These are phyloP conservation scores for Arthrinium phaeospermum DNA, from an alignment of 2,329 filamentous ascomycete genomes.

Conservation along the genomic window DNA sequence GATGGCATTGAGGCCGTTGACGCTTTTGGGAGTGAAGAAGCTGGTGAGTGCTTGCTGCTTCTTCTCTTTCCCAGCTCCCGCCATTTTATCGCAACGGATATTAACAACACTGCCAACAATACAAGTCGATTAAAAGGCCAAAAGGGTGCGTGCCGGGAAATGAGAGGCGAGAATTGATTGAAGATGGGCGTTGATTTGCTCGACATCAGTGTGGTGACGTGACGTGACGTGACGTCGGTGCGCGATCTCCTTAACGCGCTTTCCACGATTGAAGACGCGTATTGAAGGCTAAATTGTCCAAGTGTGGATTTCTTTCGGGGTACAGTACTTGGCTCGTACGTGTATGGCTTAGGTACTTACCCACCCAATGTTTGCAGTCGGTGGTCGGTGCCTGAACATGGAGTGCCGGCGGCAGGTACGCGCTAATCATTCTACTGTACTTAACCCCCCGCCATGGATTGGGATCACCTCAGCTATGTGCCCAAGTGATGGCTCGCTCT, in stretches of 20 bases:
- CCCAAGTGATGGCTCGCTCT: background rate
- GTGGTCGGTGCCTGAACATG: background rate
- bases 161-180: background rate
- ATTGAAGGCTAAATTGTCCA: background rate
- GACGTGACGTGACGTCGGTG: background rate
- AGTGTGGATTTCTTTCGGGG: too few relatives aligned
- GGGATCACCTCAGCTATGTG: background rate
- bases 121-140: background rate
- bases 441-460: background rate
- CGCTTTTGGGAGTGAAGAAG: slow-evolving; percentile 75
- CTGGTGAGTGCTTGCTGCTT: slow-evolving; percentile 85
- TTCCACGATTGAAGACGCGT: slow-evolving; percentile 7
- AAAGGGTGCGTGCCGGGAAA: background rate
- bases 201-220: background rate
- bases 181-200: background rate
- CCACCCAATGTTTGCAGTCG: too few relatives aligned
- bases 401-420: too few relatives aligned
- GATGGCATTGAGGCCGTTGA: slow-evolving; percentile 50
- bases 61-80: slow-evolving; percentile 54
- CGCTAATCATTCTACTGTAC: background rate
- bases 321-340: too few relatives aligned
- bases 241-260: background rate
- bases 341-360: too few relatives aligned
- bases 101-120: background rate
- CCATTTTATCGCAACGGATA: slow-evolving; percentile 37